These are phyloP conservation scores for Dothiorella sarmentorum DNA, from an alignment of 2,329 filamentous ascomycete species.

Conservation along the genomic window DNA sequence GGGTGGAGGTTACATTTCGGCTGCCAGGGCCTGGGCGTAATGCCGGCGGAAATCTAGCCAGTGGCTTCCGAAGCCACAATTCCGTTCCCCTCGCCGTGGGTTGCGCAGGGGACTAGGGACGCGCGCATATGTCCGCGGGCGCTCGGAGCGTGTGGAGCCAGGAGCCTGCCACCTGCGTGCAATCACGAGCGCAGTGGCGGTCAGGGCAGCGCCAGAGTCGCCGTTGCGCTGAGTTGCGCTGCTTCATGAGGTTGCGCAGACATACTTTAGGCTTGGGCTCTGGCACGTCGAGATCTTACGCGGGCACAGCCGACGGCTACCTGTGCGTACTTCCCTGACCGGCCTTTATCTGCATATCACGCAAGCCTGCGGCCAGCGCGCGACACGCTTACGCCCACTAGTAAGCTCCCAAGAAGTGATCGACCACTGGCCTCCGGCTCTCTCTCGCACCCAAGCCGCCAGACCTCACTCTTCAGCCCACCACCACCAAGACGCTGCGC, in stretches of 20 bases:
- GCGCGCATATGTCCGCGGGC: conserved; percentile 4
- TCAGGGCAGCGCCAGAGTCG: conserved; percentile 5
- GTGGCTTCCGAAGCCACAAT: conserved; percentile 9
- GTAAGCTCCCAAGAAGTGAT: conserved; percentile 11
- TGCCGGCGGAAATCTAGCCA: not conserved
- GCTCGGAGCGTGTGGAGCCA: conserved; percentile 5
- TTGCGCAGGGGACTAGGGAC: conserved; percentile 4
- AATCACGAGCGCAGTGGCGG: conserved; percentile 2
- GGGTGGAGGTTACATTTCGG: conserved; percentile 1
- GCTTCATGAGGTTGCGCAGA: not conserved
- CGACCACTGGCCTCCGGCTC: conserved; percentile 6
- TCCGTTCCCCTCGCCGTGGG: not conserved
- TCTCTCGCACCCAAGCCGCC: not conserved
- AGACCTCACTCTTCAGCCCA: conserved; percentile 10
- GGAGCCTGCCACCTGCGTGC: not conserved
- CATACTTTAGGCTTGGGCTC: not conserved
- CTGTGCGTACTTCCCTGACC: too few species aligned
- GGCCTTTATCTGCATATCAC: conserved; percentile 13
- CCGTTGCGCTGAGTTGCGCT: too few species aligned
- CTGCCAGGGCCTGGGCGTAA: not conserved
- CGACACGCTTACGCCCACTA: conserved; percentile 12
- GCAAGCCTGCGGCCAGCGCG: conserved; percentile 14
- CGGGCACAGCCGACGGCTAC: conserved; percentile 4
- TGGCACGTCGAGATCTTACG: conserved; percentile 3
- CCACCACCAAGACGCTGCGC: not conserved